These are phyloP conservation scores for Neurospora africana DNA, from an alignment of 495 filamentous ascomycete genomes.

Conservation along the genomic window DNA sequence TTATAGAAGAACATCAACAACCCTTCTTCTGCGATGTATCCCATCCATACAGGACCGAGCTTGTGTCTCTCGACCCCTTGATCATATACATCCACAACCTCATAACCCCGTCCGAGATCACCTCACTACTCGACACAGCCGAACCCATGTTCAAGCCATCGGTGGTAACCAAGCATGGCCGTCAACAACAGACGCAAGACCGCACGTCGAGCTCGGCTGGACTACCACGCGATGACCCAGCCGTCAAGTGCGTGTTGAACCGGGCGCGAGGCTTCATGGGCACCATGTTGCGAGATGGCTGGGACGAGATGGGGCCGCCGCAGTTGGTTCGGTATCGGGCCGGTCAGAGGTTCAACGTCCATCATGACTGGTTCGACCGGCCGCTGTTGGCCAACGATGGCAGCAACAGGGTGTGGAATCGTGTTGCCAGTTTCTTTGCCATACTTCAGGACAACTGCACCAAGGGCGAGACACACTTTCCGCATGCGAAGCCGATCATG, in stretches of 20 bases:
- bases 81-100: conserved; percentile 37
- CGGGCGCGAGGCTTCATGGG: conserved; percentile 34
- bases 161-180: conserved; percentile 28
- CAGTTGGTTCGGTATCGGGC: conserved; percentile 39
- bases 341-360: conserved; percentile 36
- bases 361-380: conserved; percentile 37
- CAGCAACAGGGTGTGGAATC: conserved; percentile 27
- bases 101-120: conserved; percentile 26
- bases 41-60: conserved; percentile 30
- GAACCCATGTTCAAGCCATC: conserved; percentile 31
- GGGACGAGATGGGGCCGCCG: conserved; percentile 38
- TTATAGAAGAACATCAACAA: not conserved
- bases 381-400: conserved; percentile 17
- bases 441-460: conserved; percentile 32
- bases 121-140: conserved; percentile 26
- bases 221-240: conserved; percentile 29
- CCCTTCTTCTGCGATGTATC: conserved; percentile 18
- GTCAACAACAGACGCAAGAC: conserved; percentile 22
- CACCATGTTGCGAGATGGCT: conserved; percentile 29
- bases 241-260: conserved; percentile 32
- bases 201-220: conserved; percentile 36
- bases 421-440: conserved; percentile 40
- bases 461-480: conserved; percentile 40
- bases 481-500: conserved; percentile 23
- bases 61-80: conserved; percentile 36